phyloP scores from a whole-genome alignment of 2,329 filamentous ascomycete species.

The Bipolaris bicolor region DNA sequence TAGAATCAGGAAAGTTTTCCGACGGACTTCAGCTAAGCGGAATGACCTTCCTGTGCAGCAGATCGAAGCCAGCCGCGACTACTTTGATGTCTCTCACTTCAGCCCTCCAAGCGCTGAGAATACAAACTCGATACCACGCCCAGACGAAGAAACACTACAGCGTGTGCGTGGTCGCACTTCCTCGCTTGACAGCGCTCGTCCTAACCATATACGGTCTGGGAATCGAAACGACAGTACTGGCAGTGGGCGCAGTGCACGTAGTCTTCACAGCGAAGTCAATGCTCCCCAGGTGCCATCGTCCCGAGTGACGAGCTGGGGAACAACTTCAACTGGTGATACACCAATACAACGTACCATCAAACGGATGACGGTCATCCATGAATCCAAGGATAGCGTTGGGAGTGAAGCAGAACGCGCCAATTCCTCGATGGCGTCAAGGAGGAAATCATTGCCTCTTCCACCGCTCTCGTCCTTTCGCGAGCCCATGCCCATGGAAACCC shows the following conservation, averaged over 20 bases:
- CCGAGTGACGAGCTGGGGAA: constrained; percentile 74
- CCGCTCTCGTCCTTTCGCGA: constrained; percentile 38
- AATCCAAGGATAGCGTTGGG: constrained; percentile 52
- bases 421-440: constrained; percentile 12
- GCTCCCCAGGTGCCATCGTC: constrained; percentile 59
- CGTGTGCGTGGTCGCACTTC: constrained; percentile 40
- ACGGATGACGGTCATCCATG: constrained; percentile 69
- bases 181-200: constrained; percentile 25
- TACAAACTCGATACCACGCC: constrained; percentile 43
- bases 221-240: constrained; percentile 33
- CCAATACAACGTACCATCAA: constrained; percentile 60
- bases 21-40: constrained; percentile 43
- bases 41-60: constrained; percentile 60
- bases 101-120: constrained; percentile 30
- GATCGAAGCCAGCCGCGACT: constrained; percentile 54
- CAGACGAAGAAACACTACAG: constrained; percentile 56
- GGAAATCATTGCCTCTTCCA: constrained; percentile 30
- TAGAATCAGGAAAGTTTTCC: constrained; percentile 66
- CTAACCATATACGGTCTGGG: constrained; percentile 19
- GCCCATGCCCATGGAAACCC: constrained; percentile 39
- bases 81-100: constrained; percentile 39
- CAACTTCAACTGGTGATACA: constrained; percentile 65
- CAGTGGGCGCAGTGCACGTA: constrained; percentile 34
- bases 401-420: constrained; percentile 30
- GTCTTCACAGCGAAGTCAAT: constrained; percentile 47